Evolutionary conservation across 768 basidiomycete genomes (phyloP).

Genomic region (Boletus subparvulus): DNA sequence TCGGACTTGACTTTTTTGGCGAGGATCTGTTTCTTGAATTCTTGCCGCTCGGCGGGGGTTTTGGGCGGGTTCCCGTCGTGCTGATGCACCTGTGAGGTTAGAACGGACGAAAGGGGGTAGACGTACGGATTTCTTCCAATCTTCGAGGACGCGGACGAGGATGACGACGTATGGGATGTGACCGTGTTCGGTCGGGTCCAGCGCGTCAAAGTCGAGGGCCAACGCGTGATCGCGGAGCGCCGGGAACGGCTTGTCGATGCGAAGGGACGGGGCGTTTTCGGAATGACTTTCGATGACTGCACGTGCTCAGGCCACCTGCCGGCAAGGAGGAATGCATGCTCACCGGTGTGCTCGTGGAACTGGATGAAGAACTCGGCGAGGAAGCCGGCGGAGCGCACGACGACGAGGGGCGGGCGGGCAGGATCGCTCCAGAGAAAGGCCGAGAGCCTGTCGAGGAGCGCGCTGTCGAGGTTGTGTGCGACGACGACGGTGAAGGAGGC

Average conservation of each 20-base stretch:
- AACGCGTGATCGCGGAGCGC: slow-evolving; percentile 71
- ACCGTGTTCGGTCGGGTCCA: slow-evolving; percentile 87
- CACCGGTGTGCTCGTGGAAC: slow-evolving; percentile 83
- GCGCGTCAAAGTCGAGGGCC: slow-evolving; percentile 65
- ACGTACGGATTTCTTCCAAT: slow-evolving; percentile 77
- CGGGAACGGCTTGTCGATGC: slow-evolving; percentile 88
- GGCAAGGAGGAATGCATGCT: slow-evolving; percentile 26
- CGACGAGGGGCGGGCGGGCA: slow-evolving; percentile 65
- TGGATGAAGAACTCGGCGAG: slow-evolving; percentile 87
- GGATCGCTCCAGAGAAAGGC: slow-evolving; percentile 64
- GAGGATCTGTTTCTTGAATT: slow-evolving; percentile 70
- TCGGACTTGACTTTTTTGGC: slow-evolving; percentile 71
- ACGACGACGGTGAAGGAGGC: slow-evolving; percentile 76
- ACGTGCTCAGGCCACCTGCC: not conserved
- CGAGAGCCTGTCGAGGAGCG: slow-evolving; percentile 57
- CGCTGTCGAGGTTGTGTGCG: slow-evolving; percentile 71
- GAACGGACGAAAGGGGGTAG: not conserved
- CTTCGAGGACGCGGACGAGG: slow-evolving; percentile 76
- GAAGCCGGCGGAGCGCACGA: slow-evolving; percentile 86
- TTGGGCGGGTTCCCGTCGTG: slow-evolving; percentile 61
- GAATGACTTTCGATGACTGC: slow-evolving; percentile 89
- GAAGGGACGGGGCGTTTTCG: slow-evolving; percentile 69
- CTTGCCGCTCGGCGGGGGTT: slow-evolving; percentile 63
- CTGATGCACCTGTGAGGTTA: slow-evolving; percentile 34
- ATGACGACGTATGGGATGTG: slow-evolving; percentile 92